Conservation (phyloP, 768 basidiomycete species). For the Steccherinum ochraceum region DNA sequence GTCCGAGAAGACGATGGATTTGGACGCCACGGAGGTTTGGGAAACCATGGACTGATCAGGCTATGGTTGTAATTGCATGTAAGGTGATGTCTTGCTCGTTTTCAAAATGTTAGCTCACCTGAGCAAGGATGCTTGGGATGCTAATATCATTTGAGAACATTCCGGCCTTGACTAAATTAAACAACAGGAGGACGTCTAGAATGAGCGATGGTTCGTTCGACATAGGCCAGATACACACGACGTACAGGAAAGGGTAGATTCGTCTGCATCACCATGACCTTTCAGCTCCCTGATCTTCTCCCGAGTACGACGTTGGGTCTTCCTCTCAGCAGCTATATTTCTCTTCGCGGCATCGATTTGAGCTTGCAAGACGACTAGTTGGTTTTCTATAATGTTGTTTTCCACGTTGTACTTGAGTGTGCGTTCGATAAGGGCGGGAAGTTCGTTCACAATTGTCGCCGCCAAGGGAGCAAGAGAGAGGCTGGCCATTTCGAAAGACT, state of each 20-base stretch:
- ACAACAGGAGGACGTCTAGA: too few species aligned
- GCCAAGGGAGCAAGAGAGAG: neutral
- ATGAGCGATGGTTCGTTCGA: too few species aligned
- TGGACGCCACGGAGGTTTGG: neutral
- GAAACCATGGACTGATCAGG: neutral
- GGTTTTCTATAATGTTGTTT: constrained; percentile 9
- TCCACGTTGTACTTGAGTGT: constrained; percentile 9
- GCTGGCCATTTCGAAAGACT: neutral
- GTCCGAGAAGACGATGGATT: constrained; percentile 6
- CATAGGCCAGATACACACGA: neutral
- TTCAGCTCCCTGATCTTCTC: constrained; percentile 8
- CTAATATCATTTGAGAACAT: neutral
- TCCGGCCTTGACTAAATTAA: neutral
- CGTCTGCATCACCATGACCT: constrained; percentile 1
- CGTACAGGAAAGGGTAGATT: neutral
- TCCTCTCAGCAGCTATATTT: constrained; percentile 11
- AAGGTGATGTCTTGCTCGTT: too few species aligned
- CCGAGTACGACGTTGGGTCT: constrained; percentile 9
- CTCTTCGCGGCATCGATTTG: constrained; percentile 8
- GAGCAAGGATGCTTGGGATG: neutral
- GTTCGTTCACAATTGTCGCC: constrained; percentile 4
- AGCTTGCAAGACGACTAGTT: constrained; percentile 7
- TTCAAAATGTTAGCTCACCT: too few species aligned
- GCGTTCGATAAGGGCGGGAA: constrained; percentile 10
- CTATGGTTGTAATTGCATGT: neutral